Evolutionary conservation across 1,284 basidiomycete genomes (phyloP), one percentile per base, ranked within the genome.

Genomic region (Ganoderma leucocontextum): DNA sequence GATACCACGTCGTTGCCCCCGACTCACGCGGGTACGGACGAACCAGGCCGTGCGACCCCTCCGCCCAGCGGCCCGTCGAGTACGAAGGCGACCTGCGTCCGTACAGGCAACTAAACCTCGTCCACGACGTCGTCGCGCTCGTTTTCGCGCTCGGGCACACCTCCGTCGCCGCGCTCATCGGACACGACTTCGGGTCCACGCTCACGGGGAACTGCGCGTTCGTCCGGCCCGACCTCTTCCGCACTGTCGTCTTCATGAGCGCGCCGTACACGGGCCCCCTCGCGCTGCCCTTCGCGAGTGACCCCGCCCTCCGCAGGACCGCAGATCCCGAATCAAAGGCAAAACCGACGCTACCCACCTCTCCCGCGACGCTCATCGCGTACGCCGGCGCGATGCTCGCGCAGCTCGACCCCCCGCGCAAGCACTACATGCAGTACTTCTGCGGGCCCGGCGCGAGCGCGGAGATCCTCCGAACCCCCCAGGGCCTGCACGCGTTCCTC

Each of bases 161-260:
- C 3, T 79, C 79, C 6, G 86, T 80, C 0, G 80, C 82, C 12
- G 80, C 85, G 9, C 78, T 91, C 59, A 78, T 91, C 2, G 89
- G 89, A 0, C 89, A 91, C 74, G 89, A 91, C 74, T 85, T 85
- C 67, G 90, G 90, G 15, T 87, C 89, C 6, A 22, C 68, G 29
- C 77, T 90, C 25, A 87, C 88, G 4, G 86, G 82, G 1, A 80
- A 82, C 75, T 87, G 85, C 70, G 82, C 87, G 4, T 82, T 88
- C 67, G 82, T 85, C 39, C 81, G 85, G 5, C 89, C 88, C 0
- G 86, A 90, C 67, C 66, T 91, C 6, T 89, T 90, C 77, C 78
- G 78, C 55, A 82, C 83, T 7, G 82, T 89, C 58, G 85, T 89
- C 33, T 76, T 89, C 73, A 89, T 89, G 87, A 89, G 88, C 71